Base-by-base conservation (phyloP, 2,329 filamentous ascomycete species). In the Passalora sequoiae region DNA sequence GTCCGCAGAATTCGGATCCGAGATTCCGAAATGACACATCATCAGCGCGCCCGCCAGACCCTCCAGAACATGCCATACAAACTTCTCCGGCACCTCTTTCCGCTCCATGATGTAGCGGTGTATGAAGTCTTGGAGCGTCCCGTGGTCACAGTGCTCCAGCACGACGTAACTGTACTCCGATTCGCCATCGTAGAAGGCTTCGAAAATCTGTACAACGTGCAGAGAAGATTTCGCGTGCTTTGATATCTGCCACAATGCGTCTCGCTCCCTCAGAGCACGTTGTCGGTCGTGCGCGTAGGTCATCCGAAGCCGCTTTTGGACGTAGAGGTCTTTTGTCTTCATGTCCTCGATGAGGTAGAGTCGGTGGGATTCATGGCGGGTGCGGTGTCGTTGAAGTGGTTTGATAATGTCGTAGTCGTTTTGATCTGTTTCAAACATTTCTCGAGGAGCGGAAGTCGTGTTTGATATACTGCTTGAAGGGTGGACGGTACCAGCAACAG, bases 21-120 rank as follows among this genome's bases (percentile, higher is more conserved):
- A n/a, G 27, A 48, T 19, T 7, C 55, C 55, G 24, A 50, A 44
- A 33, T 57, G 55, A 84, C 38, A 38, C 22, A 50, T 46, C 25
- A 13, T 29, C 5, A 57, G 40, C 2, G 52, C 54, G 15, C 39
- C 41, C 3, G 38, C 31, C 9, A 55, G 12, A 12, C 48, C 33
- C 4, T 38, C 40, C 6, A 56, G 38, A 17, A 47, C 30, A 42
- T 52, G 46, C 54, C 54, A 55, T 7, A 46, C 32, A 25, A 47
- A 48, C 2, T 15, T 10, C 29, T 55, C 54, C 2, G 36, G 32
- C 8, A 38, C 28, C 4, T 9, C 9, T 20, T 33, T 38, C 2
- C 22, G n/a, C 27, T 46, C 41, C 7, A 4, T 9, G 5, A 27
- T 35, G 21, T 38, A 38, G 10, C 42, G 37, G 12, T 49, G n/a